Percentiles rank a stretch among this genome's conserved stretches.
phyloP scores from a whole-genome alignment of 2,329 filamentous ascomycete genomes.

The Dactylellina drechsleri region DNA sequence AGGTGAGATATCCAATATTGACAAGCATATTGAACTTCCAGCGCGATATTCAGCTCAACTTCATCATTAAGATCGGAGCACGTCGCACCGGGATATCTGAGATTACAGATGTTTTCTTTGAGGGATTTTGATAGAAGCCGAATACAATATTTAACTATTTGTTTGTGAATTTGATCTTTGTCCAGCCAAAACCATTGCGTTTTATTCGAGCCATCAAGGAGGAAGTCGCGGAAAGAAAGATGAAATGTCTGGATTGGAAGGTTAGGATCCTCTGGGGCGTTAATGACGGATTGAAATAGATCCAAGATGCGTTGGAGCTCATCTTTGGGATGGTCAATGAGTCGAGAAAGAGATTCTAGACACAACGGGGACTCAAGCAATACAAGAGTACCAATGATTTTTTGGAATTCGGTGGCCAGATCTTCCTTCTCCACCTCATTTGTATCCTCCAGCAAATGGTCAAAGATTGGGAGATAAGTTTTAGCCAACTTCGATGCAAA shows the following conservation, averaged over 20 bases:
- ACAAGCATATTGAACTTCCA: constrained; percentile 59
- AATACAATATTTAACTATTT: constrained; percentile 1
- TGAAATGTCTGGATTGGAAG: constrained; percentile 28
- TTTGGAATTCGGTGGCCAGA: constrained; percentile 7
- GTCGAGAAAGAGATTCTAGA: constrained; percentile 1
- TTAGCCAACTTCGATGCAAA: constrained; percentile 17
- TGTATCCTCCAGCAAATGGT: constrained; percentile 10
- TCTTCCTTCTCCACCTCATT: constrained; percentile 8
- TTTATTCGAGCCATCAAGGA: constrained; percentile 13
- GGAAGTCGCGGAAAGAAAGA: constrained; percentile 34
- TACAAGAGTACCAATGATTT: constrained; percentile 29
- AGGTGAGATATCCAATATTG: constrained; percentile 61
- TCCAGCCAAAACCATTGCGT: constrained; percentile 35
- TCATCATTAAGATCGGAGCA: constrained; percentile 51
- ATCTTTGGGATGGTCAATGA: constrained; percentile 8
- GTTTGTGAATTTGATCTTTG: constrained; percentile 7
- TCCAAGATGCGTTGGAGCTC: constrained; percentile 4
- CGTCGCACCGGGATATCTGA: constrained; percentile 38
- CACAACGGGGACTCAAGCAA: constrained; percentile 28
- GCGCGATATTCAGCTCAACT: not conserved
- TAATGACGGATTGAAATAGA: constrained; percentile 19
- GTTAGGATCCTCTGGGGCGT: constrained; percentile 10
- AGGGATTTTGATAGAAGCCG: not conserved
- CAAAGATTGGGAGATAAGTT: constrained; percentile 38
- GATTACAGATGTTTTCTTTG: constrained; percentile 58